Conservation (phyloP, 1,284 basidiomycete genomes). For the Sanghuangporus weigelae region DNA sequence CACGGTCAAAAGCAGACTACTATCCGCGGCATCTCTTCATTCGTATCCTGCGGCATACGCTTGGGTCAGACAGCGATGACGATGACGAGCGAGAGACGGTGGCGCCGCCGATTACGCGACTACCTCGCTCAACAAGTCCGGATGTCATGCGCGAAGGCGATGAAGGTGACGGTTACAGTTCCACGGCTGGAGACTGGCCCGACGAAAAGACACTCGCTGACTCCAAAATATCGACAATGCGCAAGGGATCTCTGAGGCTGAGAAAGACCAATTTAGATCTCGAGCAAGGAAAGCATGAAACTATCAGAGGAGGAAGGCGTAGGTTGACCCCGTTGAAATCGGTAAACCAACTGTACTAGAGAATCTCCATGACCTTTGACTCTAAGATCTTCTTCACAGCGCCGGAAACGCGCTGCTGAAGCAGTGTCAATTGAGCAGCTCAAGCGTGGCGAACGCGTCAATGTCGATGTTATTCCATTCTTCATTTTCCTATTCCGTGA, state of each 20-base stretch:
- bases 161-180: conserved; percentile 18
- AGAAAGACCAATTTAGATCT: conserved; percentile 1
- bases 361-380: neutral
- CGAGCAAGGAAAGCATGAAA: neutral
- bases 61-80: conserved; percentile 32
- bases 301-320: neutral
- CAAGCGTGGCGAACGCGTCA: conserved; percentile 55
- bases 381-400: neutral
- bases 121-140: conserved; percentile 40
- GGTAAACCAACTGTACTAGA: neutral
- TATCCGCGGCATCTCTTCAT: conserved; percentile 62
- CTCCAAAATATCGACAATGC: conserved; percentile 24
- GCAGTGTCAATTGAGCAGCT: conserved; percentile 40
- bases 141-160: conserved; percentile 27
- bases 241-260: conserved; percentile 7
- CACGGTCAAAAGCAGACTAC: conserved; percentile 66
- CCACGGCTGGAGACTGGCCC: conserved; percentile 16
- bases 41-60: conserved; percentile 55
- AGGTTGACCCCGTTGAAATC: neutral
- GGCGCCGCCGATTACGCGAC: conserved; percentile 26
- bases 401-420: conserved; percentile 25
- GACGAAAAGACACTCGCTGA: conserved; percentile 26
- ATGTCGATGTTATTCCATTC: conserved; percentile 54
- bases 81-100: conserved; percentile 7
- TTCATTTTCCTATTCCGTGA: conserved; percentile 62